Base-by-base conservation (phyloP, 192 early-diverging fungal genomes). In the Coemansia sp. region DNA sequence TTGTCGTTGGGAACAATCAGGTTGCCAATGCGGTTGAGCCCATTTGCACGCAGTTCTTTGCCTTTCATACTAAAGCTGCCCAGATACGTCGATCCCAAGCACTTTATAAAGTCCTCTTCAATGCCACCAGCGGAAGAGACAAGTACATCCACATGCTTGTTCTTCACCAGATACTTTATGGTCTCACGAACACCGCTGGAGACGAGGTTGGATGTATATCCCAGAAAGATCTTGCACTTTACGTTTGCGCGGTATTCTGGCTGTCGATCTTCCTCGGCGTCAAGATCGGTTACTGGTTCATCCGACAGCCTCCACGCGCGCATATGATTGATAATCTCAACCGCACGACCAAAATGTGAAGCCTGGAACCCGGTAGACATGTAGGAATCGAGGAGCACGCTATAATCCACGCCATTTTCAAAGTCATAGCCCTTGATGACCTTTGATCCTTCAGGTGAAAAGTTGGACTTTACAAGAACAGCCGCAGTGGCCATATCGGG, bases 41-140 rank as follows among this genome's bases (percentile, higher is more conserved):
- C 97, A 68, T 94, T 88, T 68, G 87, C 88, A 46, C 97, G 88
- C 66, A 99, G 78, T 13, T 88, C 87, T 6, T 84, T 80, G 4
- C 97, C 97, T 15, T 90, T 71, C 36, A 96, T 75, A 2, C 66
- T 21, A 69, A 98, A 99, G 15, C 86, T 80, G 16, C 94, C 95
- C 43, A 98, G 48, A 69, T 93, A 95, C 0, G 97, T 99, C 0
- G 87, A 86, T 7, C 85, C 95, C 36, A 99, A 77, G 71, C 95
- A 98, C 75, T 98, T 99, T 79, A 99, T 99, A 72, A 99, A 91
- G 76, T 99, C 97, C 69, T 99, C 97, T 65, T 99, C 97, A 43
- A 99, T 74, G 39, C 97, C 97, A 61, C 97, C 97, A 13, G 95
- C 97, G 10, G 94, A 91, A 6, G 97, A 85, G 3, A 98, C 97